These are phyloP conservation scores for Aureobasidium leucospermi DNA, from an alignment of 2,329 filamentous ascomycete genomes.

Conservation along the genomic window DNA sequence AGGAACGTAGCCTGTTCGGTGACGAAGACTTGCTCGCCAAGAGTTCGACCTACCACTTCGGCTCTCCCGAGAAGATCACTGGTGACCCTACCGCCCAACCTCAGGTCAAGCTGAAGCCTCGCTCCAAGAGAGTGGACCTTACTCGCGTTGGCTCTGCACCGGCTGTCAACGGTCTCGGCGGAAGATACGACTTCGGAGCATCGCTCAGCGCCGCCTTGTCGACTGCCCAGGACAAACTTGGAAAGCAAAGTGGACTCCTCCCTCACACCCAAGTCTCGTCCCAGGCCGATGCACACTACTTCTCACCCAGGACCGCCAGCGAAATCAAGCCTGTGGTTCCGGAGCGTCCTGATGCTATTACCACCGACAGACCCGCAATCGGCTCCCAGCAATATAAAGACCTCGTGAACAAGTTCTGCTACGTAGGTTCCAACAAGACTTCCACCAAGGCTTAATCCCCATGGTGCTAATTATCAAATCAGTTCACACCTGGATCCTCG, in stretches of 20 bases:
- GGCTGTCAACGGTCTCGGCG: constrained; percentile 61
- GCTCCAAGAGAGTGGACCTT: constrained; percentile 54
- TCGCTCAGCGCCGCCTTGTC: constrained; percentile 78
- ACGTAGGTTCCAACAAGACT: constrained; percentile 67
- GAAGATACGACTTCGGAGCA: constrained; percentile 93
- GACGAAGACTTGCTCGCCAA: constrained; percentile 63
- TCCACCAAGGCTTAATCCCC: constrained; percentile 29
- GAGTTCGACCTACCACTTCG: constrained; percentile 37
- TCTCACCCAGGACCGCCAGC: constrained; percentile 16
- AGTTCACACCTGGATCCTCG: constrained; percentile 17
- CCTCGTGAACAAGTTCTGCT: constrained; percentile 98
- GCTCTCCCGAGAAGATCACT: constrained; percentile 40
- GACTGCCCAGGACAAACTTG: constrained; percentile 58
- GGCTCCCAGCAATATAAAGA: constrained; percentile 91
- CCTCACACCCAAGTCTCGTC: not conserved
- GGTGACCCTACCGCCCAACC: constrained; percentile 49
- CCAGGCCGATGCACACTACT: constrained; percentile 14
- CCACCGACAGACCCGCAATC: constrained; percentile 60
- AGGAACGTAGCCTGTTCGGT: constrained; percentile 40
- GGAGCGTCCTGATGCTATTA: constrained; percentile 46
- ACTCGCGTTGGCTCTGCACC: constrained; percentile 43
- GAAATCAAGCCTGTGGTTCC: constrained; percentile 33
- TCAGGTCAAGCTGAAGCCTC: constrained; percentile 60
- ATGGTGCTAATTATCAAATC: constrained; percentile 31
- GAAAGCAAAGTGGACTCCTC: constrained; percentile 47